Evolutionary conservation across 1,284 basidiomycete genomes (phyloP).

Genomic region (Rhodofomes roseus): DNA sequence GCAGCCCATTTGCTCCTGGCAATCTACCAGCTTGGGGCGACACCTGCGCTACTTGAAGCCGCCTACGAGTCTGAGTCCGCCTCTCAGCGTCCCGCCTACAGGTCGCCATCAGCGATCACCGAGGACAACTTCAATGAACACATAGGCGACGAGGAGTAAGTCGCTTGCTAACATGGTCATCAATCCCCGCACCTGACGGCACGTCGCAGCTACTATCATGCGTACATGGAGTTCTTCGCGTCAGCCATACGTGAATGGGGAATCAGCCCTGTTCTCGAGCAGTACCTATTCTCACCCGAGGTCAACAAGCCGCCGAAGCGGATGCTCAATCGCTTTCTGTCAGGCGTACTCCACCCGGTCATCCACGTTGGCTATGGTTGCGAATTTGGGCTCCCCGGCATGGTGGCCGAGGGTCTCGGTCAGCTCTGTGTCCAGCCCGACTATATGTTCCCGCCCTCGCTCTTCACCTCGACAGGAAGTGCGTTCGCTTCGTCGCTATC

Average conservation of each 20-base stretch:
- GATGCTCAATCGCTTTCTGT: constrained; percentile 60
- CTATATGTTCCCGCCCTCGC: constrained; percentile 23
- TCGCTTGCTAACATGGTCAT: background rate
- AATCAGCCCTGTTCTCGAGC: constrained; percentile 41
- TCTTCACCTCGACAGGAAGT: constrained; percentile 19
- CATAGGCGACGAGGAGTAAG: constrained; percentile 45
- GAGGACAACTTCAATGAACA: constrained; percentile 44
- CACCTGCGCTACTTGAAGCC: constrained; percentile 35
- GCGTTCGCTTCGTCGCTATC: constrained; percentile 1
- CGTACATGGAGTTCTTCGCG: constrained; percentile 57
- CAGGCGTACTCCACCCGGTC: constrained; percentile 59
- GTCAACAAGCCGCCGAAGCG: constrained; percentile 49
- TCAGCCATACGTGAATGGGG: constrained; percentile 41
- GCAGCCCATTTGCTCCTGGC: constrained; percentile 49
- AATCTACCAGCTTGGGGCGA: constrained; percentile 47
- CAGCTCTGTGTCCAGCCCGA: constrained; percentile 29
- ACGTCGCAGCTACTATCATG: constrained; percentile 47
- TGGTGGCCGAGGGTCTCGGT: constrained; percentile 54
- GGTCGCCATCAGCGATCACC: constrained; percentile 41
- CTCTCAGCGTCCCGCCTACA: constrained; percentile 31
- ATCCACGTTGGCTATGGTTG: constrained; percentile 64
- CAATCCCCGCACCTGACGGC: background rate
- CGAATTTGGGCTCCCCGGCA: constrained; percentile 61
- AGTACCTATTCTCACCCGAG: constrained; percentile 53
- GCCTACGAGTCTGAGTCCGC: constrained; percentile 38